phyloP scores from a whole-genome alignment of 2,329 filamentous ascomycete genomes.

The Sporothrix pallida region DNA sequence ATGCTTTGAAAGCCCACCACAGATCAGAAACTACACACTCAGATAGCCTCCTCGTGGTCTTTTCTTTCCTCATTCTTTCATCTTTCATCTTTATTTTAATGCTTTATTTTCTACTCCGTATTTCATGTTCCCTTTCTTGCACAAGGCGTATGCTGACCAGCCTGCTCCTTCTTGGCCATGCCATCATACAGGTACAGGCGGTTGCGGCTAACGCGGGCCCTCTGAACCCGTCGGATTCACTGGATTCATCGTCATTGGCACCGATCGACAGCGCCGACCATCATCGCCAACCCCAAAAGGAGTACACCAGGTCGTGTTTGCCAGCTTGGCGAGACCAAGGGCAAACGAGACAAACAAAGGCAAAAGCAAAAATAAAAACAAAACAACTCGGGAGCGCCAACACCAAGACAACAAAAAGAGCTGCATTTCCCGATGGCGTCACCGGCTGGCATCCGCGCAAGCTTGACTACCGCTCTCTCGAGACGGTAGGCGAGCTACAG shows the following conservation, averaged over 20 bases:
- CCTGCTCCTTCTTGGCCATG: neutral
- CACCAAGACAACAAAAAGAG: neutral
- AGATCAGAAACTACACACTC: neutral
- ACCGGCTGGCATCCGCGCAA: conserved; percentile 33
- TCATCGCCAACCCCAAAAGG: neutral
- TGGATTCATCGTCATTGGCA: neutral
- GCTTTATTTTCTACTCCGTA: neutral
- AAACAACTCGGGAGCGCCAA: neutral
- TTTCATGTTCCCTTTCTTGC: no score
- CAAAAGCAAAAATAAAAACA: neutral
- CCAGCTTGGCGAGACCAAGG: neutral
- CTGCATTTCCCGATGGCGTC: neutral
- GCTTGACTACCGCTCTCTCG: conserved; percentile 28
- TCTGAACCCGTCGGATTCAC: neutral
- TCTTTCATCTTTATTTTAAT: neutral
- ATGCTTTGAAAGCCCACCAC: neutral
- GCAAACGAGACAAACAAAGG: neutral
- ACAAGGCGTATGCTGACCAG: neutral
- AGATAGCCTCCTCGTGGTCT: neutral
- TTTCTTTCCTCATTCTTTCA: neutral
- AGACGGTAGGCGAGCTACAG: conserved; percentile 29
- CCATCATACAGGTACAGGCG: neutral
- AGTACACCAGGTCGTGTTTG: neutral
- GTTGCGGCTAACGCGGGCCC: neutral
- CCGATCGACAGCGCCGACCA: conserved; percentile 4